phyloP scores from a whole-genome alignment of 352 stramenopile genomes.

The Pythium pyrilobum region DNA sequence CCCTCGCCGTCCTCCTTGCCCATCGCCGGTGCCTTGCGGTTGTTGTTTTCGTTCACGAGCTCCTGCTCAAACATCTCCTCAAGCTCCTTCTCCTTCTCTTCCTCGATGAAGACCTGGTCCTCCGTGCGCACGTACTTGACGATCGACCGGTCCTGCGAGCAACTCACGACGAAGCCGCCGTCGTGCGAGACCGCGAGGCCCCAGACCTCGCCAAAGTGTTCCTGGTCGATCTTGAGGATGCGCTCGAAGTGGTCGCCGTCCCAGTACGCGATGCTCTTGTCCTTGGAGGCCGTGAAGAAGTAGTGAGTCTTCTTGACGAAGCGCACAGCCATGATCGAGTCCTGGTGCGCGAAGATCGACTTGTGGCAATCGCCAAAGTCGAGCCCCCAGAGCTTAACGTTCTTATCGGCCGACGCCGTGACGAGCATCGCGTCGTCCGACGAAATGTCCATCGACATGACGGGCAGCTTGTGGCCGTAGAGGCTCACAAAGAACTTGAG shows the following conservation, averaged over 20 bases:
- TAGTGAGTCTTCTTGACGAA: conserved; percentile 97
- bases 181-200: conserved; percentile 87
- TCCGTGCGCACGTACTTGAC: conserved; percentile 97
- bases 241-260: conserved; percentile 98
- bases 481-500: conserved; percentile 99
- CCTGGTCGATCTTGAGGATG: conserved; percentile 70
- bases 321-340: conserved; percentile 95
- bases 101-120: conserved; percentile 96
- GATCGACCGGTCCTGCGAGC: conserved; percentile 96
- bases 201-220: conserved; percentile 87
- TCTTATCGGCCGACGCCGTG: conserved; percentile 98
- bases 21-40: conserved; percentile 49
- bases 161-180: conserved; percentile 94
- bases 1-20: conserved; percentile 54
- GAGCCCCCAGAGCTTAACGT: conserved; percentile 99
- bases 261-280: conserved; percentile 97
- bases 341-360: conserved; percentile 97
- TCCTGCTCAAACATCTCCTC: conserved; percentile 95
- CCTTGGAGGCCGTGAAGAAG: conserved; percentile 98
- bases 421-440: conserved; percentile 97
- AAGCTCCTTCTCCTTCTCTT: conserved; percentile 95
- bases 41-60: conserved; percentile 76
- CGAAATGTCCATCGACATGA: conserved; percentile 97
- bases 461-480: conserved; percentile 98
- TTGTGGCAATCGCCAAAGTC: conserved; percentile 99